Percentiles rank a stretch among this genome's conserved stretches.
These are phyloP conservation scores for Boletellus ananas DNA, from an alignment of 768 basidiomycete species.

Conservation along the genomic window DNA sequence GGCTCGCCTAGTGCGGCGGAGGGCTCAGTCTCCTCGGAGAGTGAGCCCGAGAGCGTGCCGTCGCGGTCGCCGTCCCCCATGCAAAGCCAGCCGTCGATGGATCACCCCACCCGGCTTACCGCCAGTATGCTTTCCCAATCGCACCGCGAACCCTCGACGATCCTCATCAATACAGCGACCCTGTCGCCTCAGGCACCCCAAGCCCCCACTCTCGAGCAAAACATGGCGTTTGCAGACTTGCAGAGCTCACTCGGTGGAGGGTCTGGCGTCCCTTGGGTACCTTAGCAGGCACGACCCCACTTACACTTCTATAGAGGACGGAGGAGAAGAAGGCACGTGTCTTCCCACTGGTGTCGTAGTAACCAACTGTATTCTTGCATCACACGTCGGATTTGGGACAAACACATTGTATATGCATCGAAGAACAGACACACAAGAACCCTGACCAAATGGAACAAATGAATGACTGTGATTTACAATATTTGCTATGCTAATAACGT, in stretches of 20 bases:
- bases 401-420: conserved; percentile 21
- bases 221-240: conserved; percentile 76
- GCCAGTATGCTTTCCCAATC: conserved; percentile 20
- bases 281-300: background rate
- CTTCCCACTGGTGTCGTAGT: background rate
- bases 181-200: conserved; percentile 42
- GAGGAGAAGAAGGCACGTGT: background rate
- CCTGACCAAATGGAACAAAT: conserved; percentile 20
- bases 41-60: conserved; percentile 50
- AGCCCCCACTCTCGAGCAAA: conserved; percentile 75
- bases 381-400: conserved; percentile 11
- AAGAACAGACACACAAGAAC: conserved; percentile 17
- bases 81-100: conserved; percentile 19
- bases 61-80: conserved; percentile 53
- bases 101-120: conserved; percentile 23
- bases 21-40: conserved; percentile 44
- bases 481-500: conserved; percentile 24
- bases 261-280: conserved; percentile 25
- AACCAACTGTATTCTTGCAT: conserved; percentile 11
- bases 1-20: conserved; percentile 42
- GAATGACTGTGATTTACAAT: conserved; percentile 29
- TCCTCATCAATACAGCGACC: conserved; percentile 36
- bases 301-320: conserved; percentile 3
- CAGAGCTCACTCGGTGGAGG: conserved; percentile 42
- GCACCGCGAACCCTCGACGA: conserved; percentile 35